Percentiles rank a stretch among this genome's conserved stretches.
Evolutionary conservation across 495 filamentous ascomycete genomes (phyloP).

Genomic region (Xanthoparmelia taractica): DNA sequence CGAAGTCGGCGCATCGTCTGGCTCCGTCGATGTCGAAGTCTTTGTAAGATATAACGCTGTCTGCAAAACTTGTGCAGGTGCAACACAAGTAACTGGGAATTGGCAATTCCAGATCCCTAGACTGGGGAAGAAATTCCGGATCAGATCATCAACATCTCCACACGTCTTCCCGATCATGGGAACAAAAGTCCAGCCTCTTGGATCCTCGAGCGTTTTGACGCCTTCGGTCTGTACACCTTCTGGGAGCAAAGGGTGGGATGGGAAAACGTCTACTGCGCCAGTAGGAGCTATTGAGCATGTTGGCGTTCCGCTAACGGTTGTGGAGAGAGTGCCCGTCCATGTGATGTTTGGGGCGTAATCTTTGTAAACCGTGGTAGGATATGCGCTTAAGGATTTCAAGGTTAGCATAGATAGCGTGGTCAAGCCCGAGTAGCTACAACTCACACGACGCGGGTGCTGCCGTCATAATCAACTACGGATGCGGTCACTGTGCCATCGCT

Average conservation of each 20-base stretch:
- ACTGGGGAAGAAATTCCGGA: constrained; percentile 9
- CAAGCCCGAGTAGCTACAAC: background rate
- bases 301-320: constrained; percentile 1
- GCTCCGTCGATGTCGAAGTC: constrained; percentile 14
- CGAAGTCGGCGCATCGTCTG: background rate
- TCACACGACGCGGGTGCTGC: background rate
- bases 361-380: background rate
- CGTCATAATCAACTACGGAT: background rate
- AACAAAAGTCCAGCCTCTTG: constrained; percentile 13
- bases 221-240: background rate
- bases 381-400: background rate
- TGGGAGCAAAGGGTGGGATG: constrained; percentile 13
- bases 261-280: constrained; percentile 5
- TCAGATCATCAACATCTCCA: background rate
- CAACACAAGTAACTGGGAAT: background rate
- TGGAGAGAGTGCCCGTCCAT: constrained; percentile 6
- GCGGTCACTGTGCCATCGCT: constrained; percentile 15
- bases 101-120: constrained; percentile 3
- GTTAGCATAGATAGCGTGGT: background rate
- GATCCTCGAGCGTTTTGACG: constrained; percentile 3
- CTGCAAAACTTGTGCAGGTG: background rate
- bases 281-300: constrained; percentile 2
- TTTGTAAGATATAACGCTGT: constrained; percentile 16
- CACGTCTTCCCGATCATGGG: background rate
- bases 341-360: constrained; percentile 11